Percentiles rank a stretch among this genome's conserved stretches.
Evolutionary conservation across 179 eudicot genomes (phyloP).

Genomic region (Beta corolliflora): DNA sequence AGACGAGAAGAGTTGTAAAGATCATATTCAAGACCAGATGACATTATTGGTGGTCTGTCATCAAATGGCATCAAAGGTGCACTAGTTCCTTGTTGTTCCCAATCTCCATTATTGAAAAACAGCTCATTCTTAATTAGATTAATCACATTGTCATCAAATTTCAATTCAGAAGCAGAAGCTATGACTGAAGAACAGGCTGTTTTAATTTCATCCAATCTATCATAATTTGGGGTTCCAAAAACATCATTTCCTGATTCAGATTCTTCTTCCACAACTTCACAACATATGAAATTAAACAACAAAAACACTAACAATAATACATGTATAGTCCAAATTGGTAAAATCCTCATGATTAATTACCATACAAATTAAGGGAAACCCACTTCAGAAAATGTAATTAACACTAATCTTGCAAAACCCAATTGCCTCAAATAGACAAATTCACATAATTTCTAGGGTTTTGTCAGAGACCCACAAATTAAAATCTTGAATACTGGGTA

Average conservation of each 20-base stretch:
- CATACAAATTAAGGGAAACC: slow-evolving; percentile 3
- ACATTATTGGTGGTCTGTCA: slow-evolving; percentile 45
- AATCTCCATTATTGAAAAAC: slow-evolving; percentile 81
- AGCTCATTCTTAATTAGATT: slow-evolving; percentile 49
- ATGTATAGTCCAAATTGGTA: slow-evolving; percentile 19
- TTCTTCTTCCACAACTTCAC: slow-evolving; percentile 27
- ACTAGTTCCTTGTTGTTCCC: slow-evolving; percentile 61
- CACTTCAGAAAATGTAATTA: slow-evolving; percentile 7
- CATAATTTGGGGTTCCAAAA: slow-evolving; percentile 43
- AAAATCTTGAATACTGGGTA: slow-evolving; percentile 4
- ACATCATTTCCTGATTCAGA: slow-evolving; percentile 24
- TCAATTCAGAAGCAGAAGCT: slow-evolving; percentile 47
- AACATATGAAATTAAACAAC: slow-evolving; percentile 35
- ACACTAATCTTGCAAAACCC: slow-evolving; percentile 26
- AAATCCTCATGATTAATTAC: slow-evolving; percentile 29
- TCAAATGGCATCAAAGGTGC: slow-evolving; percentile 77
- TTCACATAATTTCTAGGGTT: slow-evolving; percentile 7
- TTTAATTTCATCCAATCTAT: slow-evolving; percentile 64
- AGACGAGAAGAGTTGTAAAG: slow-evolving; percentile 21
- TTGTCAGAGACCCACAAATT: slow-evolving; percentile 8
- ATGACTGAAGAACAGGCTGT: slow-evolving; percentile 54
- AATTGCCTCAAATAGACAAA: slow-evolving; percentile 20
- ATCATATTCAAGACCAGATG: slow-evolving; percentile 43
- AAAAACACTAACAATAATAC: slow-evolving; percentile 39
- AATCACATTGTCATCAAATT: slow-evolving; percentile 45